phyloP scores from a whole-genome alignment of 2,329 filamentous ascomycete genomes.

The Nectriaceae sp. region DNA sequence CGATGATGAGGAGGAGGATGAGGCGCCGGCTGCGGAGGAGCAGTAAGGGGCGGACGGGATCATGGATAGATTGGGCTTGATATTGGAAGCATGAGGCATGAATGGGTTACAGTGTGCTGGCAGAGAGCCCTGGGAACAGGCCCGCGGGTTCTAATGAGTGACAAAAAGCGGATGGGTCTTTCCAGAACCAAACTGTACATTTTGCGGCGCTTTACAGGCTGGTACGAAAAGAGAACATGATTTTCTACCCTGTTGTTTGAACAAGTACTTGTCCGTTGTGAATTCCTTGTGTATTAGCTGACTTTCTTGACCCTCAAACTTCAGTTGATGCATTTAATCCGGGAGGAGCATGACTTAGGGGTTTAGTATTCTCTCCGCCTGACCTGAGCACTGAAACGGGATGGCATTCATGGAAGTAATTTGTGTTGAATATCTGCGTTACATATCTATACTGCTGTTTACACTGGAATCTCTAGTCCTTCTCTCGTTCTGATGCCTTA shows the following conservation, averaged over 20 bases:
- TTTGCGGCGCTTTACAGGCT: constrained; percentile 2
- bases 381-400: no score
- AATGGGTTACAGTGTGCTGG: not conserved
- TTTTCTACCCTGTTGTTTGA: not conserved
- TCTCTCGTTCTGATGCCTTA: no score
- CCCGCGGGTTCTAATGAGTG: not conserved
- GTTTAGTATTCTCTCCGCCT: no score
- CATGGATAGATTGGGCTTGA: constrained; percentile 3
- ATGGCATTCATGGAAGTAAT: no score
- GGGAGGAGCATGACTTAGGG: no score
- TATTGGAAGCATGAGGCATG: not conserved
- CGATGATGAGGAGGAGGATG: constrained; percentile 49
- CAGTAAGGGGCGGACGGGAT: constrained; percentile 1
- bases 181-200: not conserved
- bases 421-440: no score
- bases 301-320: no score
- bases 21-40: constrained; percentile 25
- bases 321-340: no score
- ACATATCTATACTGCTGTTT: no score
- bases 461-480: no score
- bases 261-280: not conserved
- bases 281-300: no score
- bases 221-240: not conserved
- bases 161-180: constrained; percentile 4
- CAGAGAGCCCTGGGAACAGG: not conserved